phyloP scores from a whole-genome alignment of 1,284 basidiomycete genomes.

The Ceratobasidium sp. region DNA sequence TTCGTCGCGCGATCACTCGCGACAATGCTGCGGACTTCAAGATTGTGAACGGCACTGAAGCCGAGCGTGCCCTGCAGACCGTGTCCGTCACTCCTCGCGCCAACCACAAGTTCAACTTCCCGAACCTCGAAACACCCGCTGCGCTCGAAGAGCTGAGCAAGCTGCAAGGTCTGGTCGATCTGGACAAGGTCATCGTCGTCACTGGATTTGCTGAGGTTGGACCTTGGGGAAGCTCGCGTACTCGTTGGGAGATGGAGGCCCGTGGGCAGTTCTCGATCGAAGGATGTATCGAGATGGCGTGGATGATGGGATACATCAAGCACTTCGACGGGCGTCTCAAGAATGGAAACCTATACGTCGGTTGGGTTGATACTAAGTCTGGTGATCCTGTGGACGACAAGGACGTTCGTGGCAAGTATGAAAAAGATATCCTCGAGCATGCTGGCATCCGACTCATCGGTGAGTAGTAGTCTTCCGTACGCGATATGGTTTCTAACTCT shows the following conservation, averaged over 20 bases:
- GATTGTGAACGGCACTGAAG: slow-evolving; percentile 88
- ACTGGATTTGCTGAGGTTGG: slow-evolving; percentile 98
- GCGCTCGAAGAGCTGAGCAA: slow-evolving; percentile 77
- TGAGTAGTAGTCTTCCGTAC: slow-evolving; percentile 56
- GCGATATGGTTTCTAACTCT: slow-evolving; percentile 40
- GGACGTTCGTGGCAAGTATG: slow-evolving; percentile 92
- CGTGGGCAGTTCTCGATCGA: slow-evolving; percentile 94
- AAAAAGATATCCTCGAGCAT: slow-evolving; percentile 92
- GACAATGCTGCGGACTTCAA: slow-evolving; percentile 98
- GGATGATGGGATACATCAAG: slow-evolving; percentile 99
- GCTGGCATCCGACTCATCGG: slow-evolving; percentile 96
- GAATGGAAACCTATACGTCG: slow-evolving; percentile 91
- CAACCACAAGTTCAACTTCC: slow-evolving; percentile 97
- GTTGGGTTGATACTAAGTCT: slow-evolving; percentile 97
- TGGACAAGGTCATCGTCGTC: slow-evolving; percentile 95
- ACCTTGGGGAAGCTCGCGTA: slow-evolving; percentile 98
- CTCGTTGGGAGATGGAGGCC: slow-evolving; percentile 99
- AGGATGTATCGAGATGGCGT: slow-evolving; percentile 98
- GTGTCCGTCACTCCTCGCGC: slow-evolving; percentile 94
- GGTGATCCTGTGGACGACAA: slow-evolving; percentile 98
- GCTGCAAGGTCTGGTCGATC: slow-evolving; percentile 87
- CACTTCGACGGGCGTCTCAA: slow-evolving; percentile 97
- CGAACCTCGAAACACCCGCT: slow-evolving; percentile 73
- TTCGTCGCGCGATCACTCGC: slow-evolving; percentile 90
- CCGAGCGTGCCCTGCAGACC: slow-evolving; percentile 92